Evolutionary conservation across 768 basidiomycete genomes (phyloP), one percentile per base, ranked within the genome.

Genomic region (Mycena alexandri): DNA sequence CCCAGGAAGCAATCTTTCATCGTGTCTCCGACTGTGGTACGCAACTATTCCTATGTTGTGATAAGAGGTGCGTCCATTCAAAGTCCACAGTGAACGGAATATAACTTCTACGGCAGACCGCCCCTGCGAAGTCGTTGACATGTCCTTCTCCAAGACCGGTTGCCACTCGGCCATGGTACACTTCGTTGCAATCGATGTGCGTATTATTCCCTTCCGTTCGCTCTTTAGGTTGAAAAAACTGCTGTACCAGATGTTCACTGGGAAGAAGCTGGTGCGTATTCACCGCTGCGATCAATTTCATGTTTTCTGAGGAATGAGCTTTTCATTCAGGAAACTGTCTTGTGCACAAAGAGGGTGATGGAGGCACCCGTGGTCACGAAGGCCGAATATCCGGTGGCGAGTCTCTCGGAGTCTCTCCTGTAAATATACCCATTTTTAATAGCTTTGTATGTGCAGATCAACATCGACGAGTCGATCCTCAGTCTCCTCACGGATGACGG

Each of bases 391-490:
- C 44, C 51, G n/a, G 51, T 62, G 6, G 61, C 53, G 42, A 25
- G 51, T 62, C 33, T 29, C n/a, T 21, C n/a, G n/a, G n/a, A n/a
- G n/a, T n/a, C 3, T 19, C 9, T 22, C 46, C 29, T 29, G 6
- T 6, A 29, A 29, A 29, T 29, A 29, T 29, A 24, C 42, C 29
- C 19, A 16, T 3, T 25, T 43, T 13, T 38, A 9, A 24, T 43
- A 16, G 5, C 24, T 41, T n/a, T 21, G 29, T 24, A 6, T 29
- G 0, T 12, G 7, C 67, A 93, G 92, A 84, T 92, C 78, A 90
- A 95, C 86, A 88, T 97, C 74, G 94, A 96, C 71, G 95, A 97
- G 57, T 93, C 89, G 69, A 97, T 90, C 87, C 90, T 99, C 77
- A 97, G 94, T 88, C 87, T 99, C 75, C 92, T 99, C 92, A 86